Conservation (phyloP, 768 basidiomycete species). For the Scleroderma citrinum region DNA sequence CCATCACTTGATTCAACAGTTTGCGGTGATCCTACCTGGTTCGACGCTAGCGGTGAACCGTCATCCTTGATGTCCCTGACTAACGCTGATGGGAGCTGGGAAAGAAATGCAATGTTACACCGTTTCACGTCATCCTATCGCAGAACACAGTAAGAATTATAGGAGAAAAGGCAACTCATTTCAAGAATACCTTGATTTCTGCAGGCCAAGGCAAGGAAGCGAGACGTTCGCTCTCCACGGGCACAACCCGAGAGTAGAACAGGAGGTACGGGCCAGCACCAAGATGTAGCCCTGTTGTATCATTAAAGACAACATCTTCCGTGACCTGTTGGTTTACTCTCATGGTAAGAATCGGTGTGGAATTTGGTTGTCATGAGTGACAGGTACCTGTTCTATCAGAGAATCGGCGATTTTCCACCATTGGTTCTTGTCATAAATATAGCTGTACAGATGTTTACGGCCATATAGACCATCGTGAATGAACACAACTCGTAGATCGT, state of each 20-base stretch:
- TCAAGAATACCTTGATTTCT: constrained; percentile 21
- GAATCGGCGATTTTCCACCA: constrained; percentile 86
- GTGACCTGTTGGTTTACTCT: constrained; percentile 44
- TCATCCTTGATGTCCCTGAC: constrained; percentile 20
- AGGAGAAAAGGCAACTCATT: background rate
- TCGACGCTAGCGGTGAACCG: background rate
- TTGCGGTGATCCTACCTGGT: background rate
- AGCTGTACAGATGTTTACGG: constrained; percentile 72
- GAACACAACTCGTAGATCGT: constrained; percentile 74
- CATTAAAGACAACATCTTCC: constrained; percentile 63
- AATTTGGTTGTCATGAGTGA: background rate
- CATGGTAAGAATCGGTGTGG: background rate
- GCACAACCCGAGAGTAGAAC: constrained; percentile 48
- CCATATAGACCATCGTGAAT: constrained; percentile 76
- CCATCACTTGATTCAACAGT: background rate
- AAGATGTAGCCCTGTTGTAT: constrained; percentile 66
- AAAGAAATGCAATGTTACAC: constrained; percentile 33
- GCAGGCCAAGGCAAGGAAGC: constrained; percentile 22
- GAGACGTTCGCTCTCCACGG: constrained; percentile 13
- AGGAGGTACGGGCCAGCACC: constrained; percentile 74
- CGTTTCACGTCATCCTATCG: constrained; percentile 30
- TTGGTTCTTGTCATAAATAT: constrained; percentile 51
- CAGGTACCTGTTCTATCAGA: constrained; percentile 53
- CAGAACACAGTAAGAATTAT: background rate
- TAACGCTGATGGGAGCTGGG: constrained; percentile 26